These are phyloP conservation scores for Coemansia aciculifera DNA, from an alignment of 192 early-diverging fungal species.

Conservation along the genomic window DNA sequence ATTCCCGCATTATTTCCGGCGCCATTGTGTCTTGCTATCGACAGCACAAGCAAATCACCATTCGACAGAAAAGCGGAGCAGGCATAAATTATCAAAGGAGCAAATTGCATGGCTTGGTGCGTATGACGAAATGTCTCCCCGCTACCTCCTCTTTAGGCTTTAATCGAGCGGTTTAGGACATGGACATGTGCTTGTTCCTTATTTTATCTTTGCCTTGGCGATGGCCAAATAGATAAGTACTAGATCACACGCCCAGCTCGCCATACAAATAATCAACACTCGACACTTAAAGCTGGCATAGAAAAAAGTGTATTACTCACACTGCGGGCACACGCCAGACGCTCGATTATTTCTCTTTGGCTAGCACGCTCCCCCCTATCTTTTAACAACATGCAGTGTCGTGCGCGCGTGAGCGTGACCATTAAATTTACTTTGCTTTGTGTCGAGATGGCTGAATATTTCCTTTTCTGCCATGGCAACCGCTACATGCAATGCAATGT, in stretches of 20 bases:
- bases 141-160: background rate
- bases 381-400: conserved; percentile 1
- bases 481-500: conserved; percentile 12
- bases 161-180: background rate
- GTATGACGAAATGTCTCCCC: background rate
- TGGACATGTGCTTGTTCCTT: background rate
- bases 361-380: background rate
- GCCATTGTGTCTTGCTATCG: conserved; percentile 8
- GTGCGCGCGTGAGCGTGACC: conserved; percentile 12
- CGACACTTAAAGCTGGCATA: background rate
- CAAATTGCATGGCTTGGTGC: conserved; percentile 5
- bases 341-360: background rate
- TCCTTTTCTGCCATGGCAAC: conserved; percentile 11
- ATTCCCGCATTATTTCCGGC: conserved; percentile 12
- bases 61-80: background rate
- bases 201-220: background rate
- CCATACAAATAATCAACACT: background rate
- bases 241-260: background rate
- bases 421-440: conserved; percentile 6
- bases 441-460: conserved; percentile 6
- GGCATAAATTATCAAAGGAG: conserved; percentile 10
- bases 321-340: background rate
- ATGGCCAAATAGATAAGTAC: background rate
- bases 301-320: background rate
- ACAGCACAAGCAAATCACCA: conserved; percentile 3